phyloP scores from a whole-genome alignment of 2,329 filamentous ascomycete genomes.

The Cercospora nicotianae region DNA sequence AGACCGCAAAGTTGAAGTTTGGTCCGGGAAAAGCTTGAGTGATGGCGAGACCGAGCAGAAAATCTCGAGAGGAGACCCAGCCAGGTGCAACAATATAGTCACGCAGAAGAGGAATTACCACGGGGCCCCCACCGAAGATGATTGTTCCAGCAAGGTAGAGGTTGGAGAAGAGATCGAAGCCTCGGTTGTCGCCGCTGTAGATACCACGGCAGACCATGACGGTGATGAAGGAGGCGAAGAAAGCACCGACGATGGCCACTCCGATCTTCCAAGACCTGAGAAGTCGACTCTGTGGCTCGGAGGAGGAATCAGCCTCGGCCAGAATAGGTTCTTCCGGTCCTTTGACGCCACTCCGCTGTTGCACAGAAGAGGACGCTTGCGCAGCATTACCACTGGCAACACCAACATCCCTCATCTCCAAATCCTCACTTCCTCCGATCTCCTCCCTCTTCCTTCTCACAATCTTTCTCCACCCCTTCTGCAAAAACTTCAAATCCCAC shows the following conservation, averaged over 20 bases:
- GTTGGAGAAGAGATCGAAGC: slow-evolving; percentile 66
- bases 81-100: slow-evolving; percentile 60
- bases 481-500: slow-evolving; percentile 50
- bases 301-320: background rate
- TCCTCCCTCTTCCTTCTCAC: background rate
- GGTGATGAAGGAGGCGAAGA: slow-evolving; percentile 57
- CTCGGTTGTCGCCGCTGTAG: slow-evolving; percentile 45
- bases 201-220: slow-evolving; percentile 54
- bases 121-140: slow-evolving; percentile 50
- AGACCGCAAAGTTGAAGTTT: slow-evolving; percentile 56
- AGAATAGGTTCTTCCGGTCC: background rate
- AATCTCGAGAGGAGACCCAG: slow-evolving; percentile 70
- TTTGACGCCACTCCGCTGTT: background rate
- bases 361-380: background rate
- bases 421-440: background rate
- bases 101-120: slow-evolving; percentile 48
- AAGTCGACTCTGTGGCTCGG: background rate
- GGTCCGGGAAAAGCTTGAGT: slow-evolving; percentile 69
- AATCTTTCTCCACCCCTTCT: background rate
- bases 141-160: slow-evolving; percentile 71
- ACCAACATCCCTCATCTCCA: background rate
- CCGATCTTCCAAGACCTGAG: slow-evolving; percentile 37
- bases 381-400: background rate
- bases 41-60: slow-evolving; percentile 70
- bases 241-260: slow-evolving; percentile 44